Conservation (phyloP, 192 early-diverging fungal genomes). For the Gonapodya sp. region DNA sequence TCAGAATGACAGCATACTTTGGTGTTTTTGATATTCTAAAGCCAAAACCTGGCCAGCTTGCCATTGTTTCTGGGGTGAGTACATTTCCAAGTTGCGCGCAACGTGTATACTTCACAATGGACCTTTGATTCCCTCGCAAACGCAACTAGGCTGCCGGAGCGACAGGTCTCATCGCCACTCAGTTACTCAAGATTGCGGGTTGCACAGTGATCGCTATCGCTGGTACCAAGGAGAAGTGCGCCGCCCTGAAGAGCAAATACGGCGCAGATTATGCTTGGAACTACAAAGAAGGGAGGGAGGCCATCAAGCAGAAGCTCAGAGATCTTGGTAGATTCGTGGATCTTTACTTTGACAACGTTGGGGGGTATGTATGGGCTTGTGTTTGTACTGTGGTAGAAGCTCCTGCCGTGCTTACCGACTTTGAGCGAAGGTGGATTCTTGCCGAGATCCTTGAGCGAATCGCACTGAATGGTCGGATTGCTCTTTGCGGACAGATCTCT, state of each 20-base stretch:
- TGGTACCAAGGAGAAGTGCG: background rate
- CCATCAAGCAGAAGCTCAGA: background rate
- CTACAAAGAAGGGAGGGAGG: slow-evolving; percentile 1
- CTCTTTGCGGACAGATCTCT: background rate
- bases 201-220: slow-evolving; percentile 2
- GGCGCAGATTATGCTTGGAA: background rate
- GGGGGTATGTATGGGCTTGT: too few species aligned
- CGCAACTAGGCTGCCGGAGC: background rate
- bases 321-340: background rate
- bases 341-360: slow-evolving; percentile 4
- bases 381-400: too few species aligned
- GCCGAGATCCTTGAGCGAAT: background rate
- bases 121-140: background rate
- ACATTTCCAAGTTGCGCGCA: too few species aligned
- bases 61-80: slow-evolving; percentile 1
- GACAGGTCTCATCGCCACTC: background rate
- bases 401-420: too few species aligned
- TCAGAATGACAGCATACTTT: background rate
- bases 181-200: background rate
- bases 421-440: too few species aligned
- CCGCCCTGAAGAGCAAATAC: background rate
- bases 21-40: background rate
- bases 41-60: background rate
- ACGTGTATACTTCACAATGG: background rate
- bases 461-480: background rate